Evolutionary conservation across 345 rosid genomes (phyloP).

Genomic region (Streptanthus diversifolius): DNA sequence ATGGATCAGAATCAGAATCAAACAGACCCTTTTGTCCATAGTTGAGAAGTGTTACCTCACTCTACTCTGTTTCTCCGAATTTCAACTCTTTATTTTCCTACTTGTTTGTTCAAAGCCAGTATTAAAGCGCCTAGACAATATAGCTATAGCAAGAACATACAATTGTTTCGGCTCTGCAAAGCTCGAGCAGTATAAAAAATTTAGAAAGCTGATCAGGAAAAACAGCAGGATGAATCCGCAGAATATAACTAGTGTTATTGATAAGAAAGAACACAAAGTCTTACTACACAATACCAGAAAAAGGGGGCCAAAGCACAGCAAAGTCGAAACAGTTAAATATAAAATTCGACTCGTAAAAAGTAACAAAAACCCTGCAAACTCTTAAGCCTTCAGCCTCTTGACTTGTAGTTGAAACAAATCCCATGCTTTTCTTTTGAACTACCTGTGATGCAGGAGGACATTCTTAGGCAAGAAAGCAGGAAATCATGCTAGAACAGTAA

Average conservation of each 20-base stretch:
- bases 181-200: neutral
- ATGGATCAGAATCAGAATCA: slow-evolving; percentile 28
- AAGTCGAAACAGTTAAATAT: neutral
- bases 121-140: neutral
- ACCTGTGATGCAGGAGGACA: slow-evolving; percentile 10
- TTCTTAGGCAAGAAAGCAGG: neutral
- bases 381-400: slow-evolving; percentile 7
- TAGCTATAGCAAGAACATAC: neutral
- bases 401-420: slow-evolving; percentile 9
- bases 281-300: neutral
- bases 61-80: neutral
- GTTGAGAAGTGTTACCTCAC: slow-evolving; percentile 4
- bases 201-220: neutral
- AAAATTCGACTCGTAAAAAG: neutral
- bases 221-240: neutral
- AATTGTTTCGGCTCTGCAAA: neutral
- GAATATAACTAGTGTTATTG: neutral
- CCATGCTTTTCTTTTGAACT: neutral
- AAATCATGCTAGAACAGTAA: neutral
- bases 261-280: neutral
- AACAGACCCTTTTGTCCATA: slow-evolving; percentile 65
- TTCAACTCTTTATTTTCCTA: neutral
- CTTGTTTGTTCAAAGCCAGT: neutral
- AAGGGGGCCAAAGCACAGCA: neutral
- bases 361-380: slow-evolving; percentile 8